A percentile compares a stretch with the other conserved stretches of the same genome.
These are phyloP conservation scores for Penicillium aurantiogriseum DNA, from an alignment of 2,329 filamentous ascomycete species.

Conservation along the genomic window DNA sequence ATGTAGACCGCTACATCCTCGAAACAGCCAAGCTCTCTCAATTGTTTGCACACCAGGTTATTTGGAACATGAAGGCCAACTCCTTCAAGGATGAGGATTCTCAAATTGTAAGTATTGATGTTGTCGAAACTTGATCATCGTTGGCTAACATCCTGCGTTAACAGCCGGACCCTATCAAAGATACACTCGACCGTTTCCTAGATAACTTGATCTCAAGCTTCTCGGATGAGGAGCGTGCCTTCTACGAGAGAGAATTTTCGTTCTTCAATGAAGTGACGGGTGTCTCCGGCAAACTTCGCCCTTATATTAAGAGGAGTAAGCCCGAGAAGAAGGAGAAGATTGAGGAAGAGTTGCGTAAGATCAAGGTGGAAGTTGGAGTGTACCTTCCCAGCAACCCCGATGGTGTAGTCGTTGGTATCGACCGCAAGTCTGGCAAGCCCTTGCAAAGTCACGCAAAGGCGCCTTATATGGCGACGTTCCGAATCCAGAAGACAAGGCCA, in stretches of 20 bases:
- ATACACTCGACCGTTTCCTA: constrained; percentile 88
- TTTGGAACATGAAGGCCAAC: constrained; percentile 99
- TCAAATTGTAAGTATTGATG: constrained; percentile 60
- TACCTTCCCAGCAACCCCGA: constrained; percentile 97
- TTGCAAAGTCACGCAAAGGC: constrained; percentile 97
- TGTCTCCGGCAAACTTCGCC: constrained; percentile 93
- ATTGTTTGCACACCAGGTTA: constrained; percentile 97
- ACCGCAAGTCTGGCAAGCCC: constrained; percentile 95
- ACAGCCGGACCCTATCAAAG: constrained; percentile 86
- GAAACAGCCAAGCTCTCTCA: constrained; percentile 98
- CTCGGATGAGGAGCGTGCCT: constrained; percentile 71
- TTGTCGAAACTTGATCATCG: neutral
- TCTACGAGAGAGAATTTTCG: constrained; percentile 93
- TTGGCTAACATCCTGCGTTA: constrained; percentile 10
- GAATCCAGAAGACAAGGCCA: constrained; percentile 74
- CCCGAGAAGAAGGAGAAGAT: constrained; percentile 99
- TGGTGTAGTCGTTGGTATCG: constrained; percentile 94
- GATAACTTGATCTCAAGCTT: constrained; percentile 79
- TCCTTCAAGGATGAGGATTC: constrained; percentile 96
- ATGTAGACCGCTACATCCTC: constrained; percentile 93
- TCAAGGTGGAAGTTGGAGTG: constrained; percentile 93
- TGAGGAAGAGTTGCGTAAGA: constrained; percentile 95
- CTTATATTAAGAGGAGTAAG: constrained; percentile 86
- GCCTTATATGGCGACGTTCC: constrained; percentile 98
- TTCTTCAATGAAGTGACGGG: constrained; percentile 97